Evolutionary conservation across 2,329 filamentous ascomycete genomes (phyloP).

Genomic region (Tolypocladium guangdongense): DNA sequence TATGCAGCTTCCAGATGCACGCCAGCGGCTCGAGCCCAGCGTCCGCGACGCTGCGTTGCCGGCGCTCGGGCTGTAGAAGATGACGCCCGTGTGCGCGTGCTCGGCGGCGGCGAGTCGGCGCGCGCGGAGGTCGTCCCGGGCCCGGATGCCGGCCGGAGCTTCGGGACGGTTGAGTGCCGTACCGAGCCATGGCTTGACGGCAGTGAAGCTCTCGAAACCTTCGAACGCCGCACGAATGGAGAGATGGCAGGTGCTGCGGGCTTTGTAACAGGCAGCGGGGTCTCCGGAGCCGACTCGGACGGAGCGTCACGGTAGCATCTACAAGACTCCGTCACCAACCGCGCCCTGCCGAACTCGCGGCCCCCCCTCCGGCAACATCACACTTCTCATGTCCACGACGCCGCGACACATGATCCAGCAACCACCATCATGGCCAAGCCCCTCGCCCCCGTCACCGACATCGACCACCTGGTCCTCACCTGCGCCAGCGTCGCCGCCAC

Average conservation of each 20-base stretch:
- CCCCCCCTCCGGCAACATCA: too few relatives aligned
- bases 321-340: background rate
- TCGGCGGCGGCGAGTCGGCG: background rate
- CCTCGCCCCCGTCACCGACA: slow-evolving; percentile 25
- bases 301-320: too few relatives aligned
- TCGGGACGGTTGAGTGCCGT: too few relatives aligned
- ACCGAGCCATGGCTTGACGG: background rate
- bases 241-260: too few relatives aligned
- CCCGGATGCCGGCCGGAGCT: background rate
- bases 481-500: slow-evolving; percentile 38
- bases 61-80: background rate
- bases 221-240: background rate
- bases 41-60: background rate
- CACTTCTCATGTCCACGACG: too few relatives aligned
- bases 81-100: background rate
- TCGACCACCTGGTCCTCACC: slow-evolving; percentile 53
- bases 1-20: background rate
- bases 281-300: too few relatives aligned
- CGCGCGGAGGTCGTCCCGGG: background rate
- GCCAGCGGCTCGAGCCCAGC: background rate
- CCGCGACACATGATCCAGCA: background rate
- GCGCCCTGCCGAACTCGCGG: background rate
- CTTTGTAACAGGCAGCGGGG: background rate
- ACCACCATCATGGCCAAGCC: slow-evolving; percentile 16
- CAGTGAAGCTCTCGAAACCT: background rate